Conservation (phyloP, 1,284 basidiomycete species). For the Pseudomicrostroma phylloplanum region DNA sequence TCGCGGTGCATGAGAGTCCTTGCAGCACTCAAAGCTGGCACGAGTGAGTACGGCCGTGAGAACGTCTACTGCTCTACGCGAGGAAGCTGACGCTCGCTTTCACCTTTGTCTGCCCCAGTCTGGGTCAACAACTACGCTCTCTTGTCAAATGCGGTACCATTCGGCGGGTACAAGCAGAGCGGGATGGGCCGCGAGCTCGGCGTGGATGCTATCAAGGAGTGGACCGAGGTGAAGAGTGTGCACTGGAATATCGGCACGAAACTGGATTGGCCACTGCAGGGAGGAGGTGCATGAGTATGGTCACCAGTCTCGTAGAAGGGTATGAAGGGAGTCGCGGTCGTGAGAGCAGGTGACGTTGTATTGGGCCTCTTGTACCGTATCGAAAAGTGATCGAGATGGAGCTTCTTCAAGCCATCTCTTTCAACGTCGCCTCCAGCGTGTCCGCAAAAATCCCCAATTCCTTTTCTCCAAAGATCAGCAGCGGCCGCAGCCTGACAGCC, state of each 20-base stretch:
- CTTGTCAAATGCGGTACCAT: conserved; percentile 59
- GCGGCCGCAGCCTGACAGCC: conserved; percentile 55
- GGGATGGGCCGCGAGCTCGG: conserved; percentile 79
- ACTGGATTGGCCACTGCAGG: conserved; percentile 62
- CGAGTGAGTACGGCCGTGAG: conserved; percentile 43
- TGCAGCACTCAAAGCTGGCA: conserved; percentile 52
- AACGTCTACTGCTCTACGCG: background rate
- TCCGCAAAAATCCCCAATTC: conserved; percentile 53
- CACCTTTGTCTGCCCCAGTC: conserved; percentile 4
- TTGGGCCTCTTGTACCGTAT: no score
- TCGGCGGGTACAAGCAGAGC: conserved; percentile 83
- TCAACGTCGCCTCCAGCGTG: conserved; percentile 44
- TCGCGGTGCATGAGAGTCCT: conserved; percentile 57
- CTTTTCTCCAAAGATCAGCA: conserved; percentile 55
- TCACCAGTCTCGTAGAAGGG: no score
- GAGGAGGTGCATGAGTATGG: no score
- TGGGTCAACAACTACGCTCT: conserved; percentile 29
- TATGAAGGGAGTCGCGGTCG: no score
- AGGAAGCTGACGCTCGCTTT: no score
- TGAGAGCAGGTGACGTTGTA: no score
- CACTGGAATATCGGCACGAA: conserved; percentile 80
- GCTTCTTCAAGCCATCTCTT: conserved; percentile 20
- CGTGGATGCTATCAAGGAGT: conserved; percentile 74
- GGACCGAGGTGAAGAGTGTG: conserved; percentile 76
- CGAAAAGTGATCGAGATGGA: no score